Percentiles rank a stretch among this genome's conserved stretches.
phyloP scores from a whole-genome alignment of 441 rosid species.

The Erodium chrysanthum region DNA sequence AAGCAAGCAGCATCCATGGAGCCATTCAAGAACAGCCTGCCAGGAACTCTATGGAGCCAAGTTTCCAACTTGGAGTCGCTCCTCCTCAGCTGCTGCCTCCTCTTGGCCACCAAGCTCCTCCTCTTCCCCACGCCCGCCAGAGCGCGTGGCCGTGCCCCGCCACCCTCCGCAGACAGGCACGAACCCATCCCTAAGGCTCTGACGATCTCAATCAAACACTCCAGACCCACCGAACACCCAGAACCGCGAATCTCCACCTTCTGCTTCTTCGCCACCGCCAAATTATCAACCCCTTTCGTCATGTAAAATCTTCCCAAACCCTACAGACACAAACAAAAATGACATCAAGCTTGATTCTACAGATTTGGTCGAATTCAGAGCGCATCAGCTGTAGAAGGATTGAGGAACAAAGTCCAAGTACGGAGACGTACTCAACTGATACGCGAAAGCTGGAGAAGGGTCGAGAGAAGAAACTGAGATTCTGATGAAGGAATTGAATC shows the following conservation, averaged over 20 bases:
- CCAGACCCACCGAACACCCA: constrained; percentile 21
- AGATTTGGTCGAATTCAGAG: neutral
- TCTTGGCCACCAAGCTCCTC: constrained; percentile 1
- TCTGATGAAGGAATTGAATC: neutral
- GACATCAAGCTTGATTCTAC: neutral
- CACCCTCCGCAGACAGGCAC: constrained; percentile 18
- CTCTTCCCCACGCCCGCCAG: constrained; percentile 10
- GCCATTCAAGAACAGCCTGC: constrained; percentile 14
- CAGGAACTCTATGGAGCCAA: constrained; percentile 19
- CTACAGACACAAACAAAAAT: neutral
- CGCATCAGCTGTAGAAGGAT: neutral
- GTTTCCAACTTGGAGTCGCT: constrained; percentile 9
- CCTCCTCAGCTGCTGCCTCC: neutral
- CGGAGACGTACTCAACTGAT: no score
- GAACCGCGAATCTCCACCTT: constrained; percentile 16
- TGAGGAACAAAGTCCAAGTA: neutral
- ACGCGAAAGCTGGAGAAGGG: no score
- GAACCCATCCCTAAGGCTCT: constrained; percentile 25
- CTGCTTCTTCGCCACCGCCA: neutral
- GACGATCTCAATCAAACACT: constrained; percentile 21
- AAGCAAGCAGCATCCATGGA: constrained; percentile 20
- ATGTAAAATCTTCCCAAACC: neutral
- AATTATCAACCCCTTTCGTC: neutral
- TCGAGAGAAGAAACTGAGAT: neutral
- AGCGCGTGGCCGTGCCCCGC: constrained; percentile 15